These are phyloP conservation scores for Prunus campanulata DNA, from an alignment of 306 rosid species.

Conservation along the genomic window DNA sequence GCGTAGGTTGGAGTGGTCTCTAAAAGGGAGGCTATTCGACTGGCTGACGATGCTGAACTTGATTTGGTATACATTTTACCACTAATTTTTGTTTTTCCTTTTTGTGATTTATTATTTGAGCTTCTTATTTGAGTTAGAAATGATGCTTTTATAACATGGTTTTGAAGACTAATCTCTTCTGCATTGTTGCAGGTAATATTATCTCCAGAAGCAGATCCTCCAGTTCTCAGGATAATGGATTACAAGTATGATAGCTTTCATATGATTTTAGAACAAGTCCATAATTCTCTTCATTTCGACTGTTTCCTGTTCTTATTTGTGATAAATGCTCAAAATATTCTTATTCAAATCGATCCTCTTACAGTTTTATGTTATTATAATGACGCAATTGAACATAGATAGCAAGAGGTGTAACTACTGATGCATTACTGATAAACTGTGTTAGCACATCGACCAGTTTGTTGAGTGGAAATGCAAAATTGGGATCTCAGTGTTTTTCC, in stretches of 20 bases:
- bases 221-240: constrained; percentile 91
- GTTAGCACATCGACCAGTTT: background rate
- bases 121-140: background rate
- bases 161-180: constrained; percentile 7
- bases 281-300: background rate
- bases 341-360: background rate
- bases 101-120: background rate
- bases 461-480: background rate
- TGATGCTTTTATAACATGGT: background rate
- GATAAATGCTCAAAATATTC: background rate
- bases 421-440: background rate
- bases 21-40: constrained; percentile 60
- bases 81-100: background rate
- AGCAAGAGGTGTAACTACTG: background rate
- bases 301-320: background rate
- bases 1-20: constrained; percentile 80
- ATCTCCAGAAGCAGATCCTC: constrained; percentile 96
- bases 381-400: background rate
- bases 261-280: background rate
- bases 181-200: constrained; percentile 65
- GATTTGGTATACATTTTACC: constrained; percentile 57
- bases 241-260: constrained; percentile 51
- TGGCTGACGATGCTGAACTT: constrained; percentile 77
- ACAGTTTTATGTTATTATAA: background rate
- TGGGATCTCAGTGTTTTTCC: background rate